Evolutionary conservation across 768 basidiomycete genomes (phyloP).

Genomic region (Lactarius pseudohatsudake): DNA sequence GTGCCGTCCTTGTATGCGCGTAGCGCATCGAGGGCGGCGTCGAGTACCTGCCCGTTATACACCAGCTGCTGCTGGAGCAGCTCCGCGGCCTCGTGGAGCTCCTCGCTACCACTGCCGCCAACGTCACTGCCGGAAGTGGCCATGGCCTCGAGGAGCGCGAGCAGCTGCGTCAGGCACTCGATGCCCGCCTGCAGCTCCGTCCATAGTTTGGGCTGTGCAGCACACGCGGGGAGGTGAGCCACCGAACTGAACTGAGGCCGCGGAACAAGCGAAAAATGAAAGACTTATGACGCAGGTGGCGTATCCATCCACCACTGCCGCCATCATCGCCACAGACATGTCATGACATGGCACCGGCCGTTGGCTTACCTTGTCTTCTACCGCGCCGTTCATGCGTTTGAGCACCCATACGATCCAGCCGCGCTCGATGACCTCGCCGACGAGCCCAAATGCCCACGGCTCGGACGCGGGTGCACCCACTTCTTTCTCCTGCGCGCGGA

Average conservation of each 20-base stretch:
- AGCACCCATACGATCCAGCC: constrained; percentile 90
- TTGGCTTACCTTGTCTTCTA: constrained; percentile 79
- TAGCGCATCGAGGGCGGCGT: constrained; percentile 79
- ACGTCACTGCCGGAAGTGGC: constrained; percentile 51
- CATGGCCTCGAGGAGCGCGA: constrained; percentile 88
- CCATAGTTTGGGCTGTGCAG: constrained; percentile 83
- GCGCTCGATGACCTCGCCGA: constrained; percentile 85
- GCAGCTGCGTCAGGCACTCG: constrained; percentile 89
- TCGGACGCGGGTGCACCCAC: constrained; percentile 41
- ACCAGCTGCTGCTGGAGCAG: constrained; percentile 87
- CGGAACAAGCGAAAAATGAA: not conserved
- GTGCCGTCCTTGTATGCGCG: constrained; percentile 78
- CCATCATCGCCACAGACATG: no score
- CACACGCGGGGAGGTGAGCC: constrained; percentile 14
- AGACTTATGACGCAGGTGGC: not conserved
- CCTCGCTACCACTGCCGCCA: not conserved
- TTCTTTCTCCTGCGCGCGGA: constrained; percentile 44
- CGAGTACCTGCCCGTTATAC: constrained; percentile 93
- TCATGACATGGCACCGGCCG: no score
- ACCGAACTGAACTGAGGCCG: not conserved
- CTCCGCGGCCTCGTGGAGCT: constrained; percentile 70
- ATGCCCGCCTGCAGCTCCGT: constrained; percentile 92
- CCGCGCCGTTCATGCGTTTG: constrained; percentile 80
- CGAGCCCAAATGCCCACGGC: constrained; percentile 65
- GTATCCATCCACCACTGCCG: constrained; percentile 19